Conservation (phyloP, 2,329 filamentous ascomycete genomes). For the Clonostachys sp. region DNA sequence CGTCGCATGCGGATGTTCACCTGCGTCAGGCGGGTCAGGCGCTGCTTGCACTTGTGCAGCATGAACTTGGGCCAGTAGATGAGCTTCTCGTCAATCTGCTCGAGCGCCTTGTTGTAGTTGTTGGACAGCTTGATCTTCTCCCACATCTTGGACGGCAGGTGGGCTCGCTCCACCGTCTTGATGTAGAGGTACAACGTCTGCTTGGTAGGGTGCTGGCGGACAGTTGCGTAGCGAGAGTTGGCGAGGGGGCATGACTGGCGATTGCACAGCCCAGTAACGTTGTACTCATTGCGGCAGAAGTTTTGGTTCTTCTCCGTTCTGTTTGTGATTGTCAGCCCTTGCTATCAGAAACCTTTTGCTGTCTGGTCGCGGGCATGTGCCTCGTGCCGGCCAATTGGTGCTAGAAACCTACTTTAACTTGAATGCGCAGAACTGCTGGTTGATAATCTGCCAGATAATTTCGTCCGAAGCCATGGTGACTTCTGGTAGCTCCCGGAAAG, state of each 20-base stretch:
- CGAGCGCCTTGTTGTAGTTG: constrained; percentile 86
- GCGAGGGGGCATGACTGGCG: constrained; percentile 86
- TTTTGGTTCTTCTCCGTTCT: constrained; percentile 82
- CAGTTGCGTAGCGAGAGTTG: constrained; percentile 88
- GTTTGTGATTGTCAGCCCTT: constrained; percentile 1
- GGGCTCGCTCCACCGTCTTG: constrained; percentile 87
- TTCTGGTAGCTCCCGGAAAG: neutral
- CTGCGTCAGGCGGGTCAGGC: constrained; percentile 86
- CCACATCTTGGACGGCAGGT: constrained; percentile 89
- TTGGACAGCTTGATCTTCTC: constrained; percentile 84
- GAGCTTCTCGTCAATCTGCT: constrained; percentile 79
- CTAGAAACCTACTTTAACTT: constrained; percentile 70
- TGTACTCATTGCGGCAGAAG: constrained; percentile 95
- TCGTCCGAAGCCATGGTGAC: constrained; percentile 79
- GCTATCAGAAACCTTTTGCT: neutral
- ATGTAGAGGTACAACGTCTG: constrained; percentile 92
- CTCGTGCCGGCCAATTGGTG: neutral
- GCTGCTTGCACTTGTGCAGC: constrained; percentile 93
- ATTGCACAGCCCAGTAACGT: constrained; percentile 78
- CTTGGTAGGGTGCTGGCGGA: constrained; percentile 76
- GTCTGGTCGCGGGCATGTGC: neutral
- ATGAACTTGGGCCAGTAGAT: constrained; percentile 96
- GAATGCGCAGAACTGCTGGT: constrained; percentile 92
- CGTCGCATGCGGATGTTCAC: constrained; percentile 78
- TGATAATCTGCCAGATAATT: constrained; percentile 96